phyloP scores from a whole-genome alignment of 192 early-diverging fungal species.

The Coemansia sp. region DNA sequence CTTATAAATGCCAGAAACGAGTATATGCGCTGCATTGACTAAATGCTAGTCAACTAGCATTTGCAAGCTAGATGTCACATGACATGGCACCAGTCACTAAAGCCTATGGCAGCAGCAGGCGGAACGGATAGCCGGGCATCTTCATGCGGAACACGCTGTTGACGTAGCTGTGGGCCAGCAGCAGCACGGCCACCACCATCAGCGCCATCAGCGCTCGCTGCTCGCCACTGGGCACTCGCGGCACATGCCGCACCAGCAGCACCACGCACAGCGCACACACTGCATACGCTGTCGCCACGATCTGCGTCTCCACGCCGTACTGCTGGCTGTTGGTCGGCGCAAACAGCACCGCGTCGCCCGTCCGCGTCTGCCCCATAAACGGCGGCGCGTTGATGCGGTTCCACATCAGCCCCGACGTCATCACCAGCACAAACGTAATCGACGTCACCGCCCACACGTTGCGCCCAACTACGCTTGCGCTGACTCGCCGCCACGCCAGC shows the following conservation, averaged over 20 bases:
- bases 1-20: too few species aligned
- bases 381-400: constrained; percentile 49
- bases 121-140: constrained; percentile 50
- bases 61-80: not conserved
- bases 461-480: constrained; percentile 29
- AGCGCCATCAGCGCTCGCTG: constrained; percentile 48
- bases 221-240: constrained; percentile 32
- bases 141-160: constrained; percentile 56
- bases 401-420: constrained; percentile 57
- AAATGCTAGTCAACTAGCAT: too few species aligned
- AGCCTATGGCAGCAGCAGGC: constrained; percentile 40
- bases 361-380: constrained; percentile 43
- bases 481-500: constrained; percentile 28
- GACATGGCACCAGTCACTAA: not conserved
- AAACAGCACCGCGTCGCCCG: constrained; percentile 41
- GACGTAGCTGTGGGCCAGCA: constrained; percentile 49
- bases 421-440: constrained; percentile 50
- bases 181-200: constrained; percentile 31
- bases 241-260: constrained; percentile 47
- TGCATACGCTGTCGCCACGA: constrained; percentile 49
- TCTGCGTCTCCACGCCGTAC: constrained; percentile 52
- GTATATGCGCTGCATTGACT: too few species aligned
- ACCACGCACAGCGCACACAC: constrained; percentile 47
- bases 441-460: constrained; percentile 34
- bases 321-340: constrained; percentile 46